Base-by-base conservation (phyloP, 192 early-diverging fungal species). In the Coemansia sp. region DNA sequence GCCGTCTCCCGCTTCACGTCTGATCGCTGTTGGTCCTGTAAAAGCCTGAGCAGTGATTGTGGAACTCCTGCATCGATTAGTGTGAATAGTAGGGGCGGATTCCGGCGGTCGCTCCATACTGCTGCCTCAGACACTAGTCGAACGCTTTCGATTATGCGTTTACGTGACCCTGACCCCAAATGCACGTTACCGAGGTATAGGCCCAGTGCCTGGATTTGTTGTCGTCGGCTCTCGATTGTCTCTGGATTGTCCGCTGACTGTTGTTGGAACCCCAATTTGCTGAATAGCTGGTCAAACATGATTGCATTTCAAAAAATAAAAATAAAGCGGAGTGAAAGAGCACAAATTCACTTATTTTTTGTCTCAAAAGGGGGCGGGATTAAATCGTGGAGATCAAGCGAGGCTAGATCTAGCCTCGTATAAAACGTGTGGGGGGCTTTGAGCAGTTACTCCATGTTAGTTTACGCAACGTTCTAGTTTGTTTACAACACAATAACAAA, bases 81-180 rank as follows among this genome's bases (percentile, higher is more conserved):
- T 34, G 60, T 36, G 57, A 63, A 67, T 1, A 80, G 70, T 24
- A 80, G 36, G 70, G 67, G 34, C 50, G 57, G 32, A n/a, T n/a
- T n/a, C n/a, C 66, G 62, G 18, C 76, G 66, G 67, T 80, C 76
- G 60, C 76, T 62, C 76, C 70, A 80, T 17, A 80, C 66, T 10
- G 65, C 59, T 0, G 66, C 65, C 39, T 80, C 76, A 0, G 76
- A 72, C 3, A 73, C 70, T 34, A 66, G 70, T 5, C 76, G 55
- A 24, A 73, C 44, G 48, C 60, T 70, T 60, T 80, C 76, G 15
- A 80, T 70, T 36, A 73, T 59, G 35, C 60, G 58, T 34, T 50
- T 69, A 8, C 37, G n/a, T 11, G 66, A 59, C 5, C 41, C 37
- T 18, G 50, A 46, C 15, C 62, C 56, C 7, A 62, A 43, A 21